A percentile compares a stretch with the other conserved stretches of the same genome.
These are phyloP conservation scores for Euphorbia pulcherrima DNA, from an alignment of 345 rosid species.

Conservation along the genomic window DNA sequence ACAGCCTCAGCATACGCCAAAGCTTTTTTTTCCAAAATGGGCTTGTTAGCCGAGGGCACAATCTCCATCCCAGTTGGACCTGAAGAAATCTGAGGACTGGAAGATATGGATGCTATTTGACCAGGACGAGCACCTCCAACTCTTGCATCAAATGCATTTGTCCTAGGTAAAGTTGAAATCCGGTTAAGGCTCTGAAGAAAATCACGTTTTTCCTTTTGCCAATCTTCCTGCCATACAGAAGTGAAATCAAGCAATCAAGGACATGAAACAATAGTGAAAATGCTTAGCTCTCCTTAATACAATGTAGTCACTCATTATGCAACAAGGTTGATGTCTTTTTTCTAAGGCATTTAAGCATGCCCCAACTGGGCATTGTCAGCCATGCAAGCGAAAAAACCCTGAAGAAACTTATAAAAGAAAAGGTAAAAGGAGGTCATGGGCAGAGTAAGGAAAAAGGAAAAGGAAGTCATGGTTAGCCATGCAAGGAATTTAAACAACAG, in stretches of 20 bases:
- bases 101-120: conserved; percentile 51
- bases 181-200: conserved; percentile 92
- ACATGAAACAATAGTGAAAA: conserved; percentile 7
- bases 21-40: conserved; percentile 69
- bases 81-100: conserved; percentile 58
- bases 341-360: not conserved
- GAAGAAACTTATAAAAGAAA: not conserved
- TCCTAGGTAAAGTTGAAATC: conserved; percentile 76
- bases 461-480: not conserved
- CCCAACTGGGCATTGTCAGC: not conserved
- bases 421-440: not conserved
- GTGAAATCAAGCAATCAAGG: conserved; percentile 9
- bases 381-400: not conserved
- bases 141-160: conserved; percentile 46
- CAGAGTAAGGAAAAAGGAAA: not conserved
- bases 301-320: not conserved
- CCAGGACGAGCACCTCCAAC: conserved; percentile 43
- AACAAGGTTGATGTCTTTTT: not conserved
- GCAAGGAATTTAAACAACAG: not conserved
- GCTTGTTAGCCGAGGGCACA: conserved; percentile 59
- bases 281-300: conserved; percentile 11
- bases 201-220: conserved; percentile 91
- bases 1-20: conserved; percentile 76
- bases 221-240: conserved; percentile 63
- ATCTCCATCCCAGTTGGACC: conserved; percentile 51